Evolutionary conservation across 2,329 filamentous ascomycete species (phyloP), one percentile per base, ranked within the genome.

Genomic region (Hansfordia pulvinata): DNA sequence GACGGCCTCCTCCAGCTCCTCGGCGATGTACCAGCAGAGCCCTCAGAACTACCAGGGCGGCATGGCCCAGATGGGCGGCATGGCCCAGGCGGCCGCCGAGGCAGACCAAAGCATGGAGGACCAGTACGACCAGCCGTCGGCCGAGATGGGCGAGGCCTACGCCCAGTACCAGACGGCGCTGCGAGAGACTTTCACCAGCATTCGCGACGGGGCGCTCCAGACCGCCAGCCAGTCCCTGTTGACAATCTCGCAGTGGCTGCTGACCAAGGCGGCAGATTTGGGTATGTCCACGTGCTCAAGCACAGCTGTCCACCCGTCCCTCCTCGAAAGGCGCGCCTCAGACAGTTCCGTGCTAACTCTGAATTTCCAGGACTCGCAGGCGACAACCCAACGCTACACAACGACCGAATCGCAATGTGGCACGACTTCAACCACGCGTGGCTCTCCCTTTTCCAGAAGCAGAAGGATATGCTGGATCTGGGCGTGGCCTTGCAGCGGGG

Each of bases 341-440:
- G 22, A 2, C 8, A 16, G 11, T 20, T 11, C 13, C 14, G 17
- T 30, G 10, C 28, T 30, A 20, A 29, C 14, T 10, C 15, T 15
- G 2, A 33, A 10, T 52, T 46, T 46, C 35, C 54, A 93, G 85
- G 84, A 31, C 72, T 96, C 42, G 76, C 80, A 38, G 73, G 77
- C 43, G 86, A 96, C 56, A 79, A 93, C 49, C 72, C 80, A 45
- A 63, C 64, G 28, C 66, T 83, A 30, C 75, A 90, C 44, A 57
- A 65, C 30, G 77, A 90, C 40, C 76, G 85, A 29, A 68, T 93
- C 37, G 76, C 77, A 44, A 59, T 96, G 6, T 98, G 90, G 90
- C 76, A 80, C 42, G 80, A 94, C 39, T 93, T 96, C 58, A 96
- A 98, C 52, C 69, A 83, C 31, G 85, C 82, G 32, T 96, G 88